Base-by-base conservation (phyloP, 1,284 basidiomycete genomes). In the Cerioporus squamosus region DNA sequence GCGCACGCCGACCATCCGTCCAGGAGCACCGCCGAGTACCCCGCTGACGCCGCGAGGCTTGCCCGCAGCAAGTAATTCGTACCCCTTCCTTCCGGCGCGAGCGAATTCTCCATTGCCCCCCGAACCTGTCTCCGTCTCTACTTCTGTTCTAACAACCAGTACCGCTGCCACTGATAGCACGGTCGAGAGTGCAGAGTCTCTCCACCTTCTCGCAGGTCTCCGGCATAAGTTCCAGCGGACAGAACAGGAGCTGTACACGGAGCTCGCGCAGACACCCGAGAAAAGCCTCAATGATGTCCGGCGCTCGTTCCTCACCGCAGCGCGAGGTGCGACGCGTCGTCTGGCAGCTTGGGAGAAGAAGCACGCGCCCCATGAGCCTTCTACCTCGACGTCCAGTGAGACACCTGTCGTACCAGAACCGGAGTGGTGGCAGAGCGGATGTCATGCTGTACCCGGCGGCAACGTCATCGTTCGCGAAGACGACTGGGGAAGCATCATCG, bases 401-500 rank as follows among this genome's bases (percentile, higher is more conserved):
- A 71, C 75, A 29, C 68, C 77, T 22, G 66, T 69, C 9, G 71
- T 69, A 1, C 65, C 68, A 18, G 82, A 86, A 63, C 90, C 89
- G 0, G 79, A 79, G 26, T 91, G 88, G 84, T 87, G 83, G 82
- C 72, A 71, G n/a, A 74, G 72, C 18, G 79, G 79, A 7, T 85
- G 79, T 63, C 86, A 92, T 74, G 83, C 82, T 36, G 75, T 89
- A 17, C 89, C 90, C 15, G 85, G 86, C 3, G 82, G 86, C 9
- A 85, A 83, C 62, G 78, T 91, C 2, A 78, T 93, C 52, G 80
- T 92, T 8, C 72, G 82, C 50, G 90, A 92, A 65, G 79, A 83
- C 61, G 88, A 90, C 69, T 88, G 85, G 86, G 87, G 87, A 1
- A 90, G 87, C 67, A 84, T 91, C 49, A 90, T 90, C 62, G 84